Evolutionary conservation across 2,329 filamentous ascomycete genomes (phyloP).

Genomic region (Biscogniauxia mediterranea): DNA sequence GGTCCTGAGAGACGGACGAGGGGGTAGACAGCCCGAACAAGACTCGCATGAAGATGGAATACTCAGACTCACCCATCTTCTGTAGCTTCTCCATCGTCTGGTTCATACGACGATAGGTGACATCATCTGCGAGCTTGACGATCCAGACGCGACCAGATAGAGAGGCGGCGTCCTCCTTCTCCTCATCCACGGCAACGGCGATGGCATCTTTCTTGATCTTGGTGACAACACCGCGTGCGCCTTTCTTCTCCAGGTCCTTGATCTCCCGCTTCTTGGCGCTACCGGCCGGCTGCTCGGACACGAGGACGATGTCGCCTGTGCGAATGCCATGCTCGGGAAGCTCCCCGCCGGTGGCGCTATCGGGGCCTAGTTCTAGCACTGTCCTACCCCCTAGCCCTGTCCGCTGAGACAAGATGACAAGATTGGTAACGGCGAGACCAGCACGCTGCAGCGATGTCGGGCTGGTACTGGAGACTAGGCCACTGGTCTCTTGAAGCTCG

Average conservation of each 20-base stretch:
- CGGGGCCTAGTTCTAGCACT: constrained; percentile 75
- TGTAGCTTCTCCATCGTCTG: constrained; percentile 58
- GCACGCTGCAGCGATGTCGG: constrained; percentile 70
- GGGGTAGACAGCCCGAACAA: constrained; percentile 60
- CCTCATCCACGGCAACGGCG: constrained; percentile 68
- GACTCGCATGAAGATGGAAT: constrained; percentile 59
- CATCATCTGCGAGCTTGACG: constrained; percentile 67
- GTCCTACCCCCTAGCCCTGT: constrained; percentile 92
- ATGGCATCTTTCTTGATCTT: constrained; percentile 58
- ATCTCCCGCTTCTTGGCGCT: constrained; percentile 71
- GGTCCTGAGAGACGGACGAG: constrained; percentile 44
- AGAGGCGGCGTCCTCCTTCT: constrained; percentile 47
- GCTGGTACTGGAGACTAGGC: constrained; percentile 64
- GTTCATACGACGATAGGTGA: constrained; percentile 65
- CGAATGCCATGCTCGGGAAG: constrained; percentile 75
- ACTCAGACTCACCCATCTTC: constrained; percentile 56
- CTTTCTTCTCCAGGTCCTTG: constrained; percentile 66
- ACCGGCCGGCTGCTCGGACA: constrained; percentile 72
- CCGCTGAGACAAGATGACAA: constrained; percentile 70
- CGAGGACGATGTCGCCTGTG: constrained; percentile 73
- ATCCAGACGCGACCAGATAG: constrained; percentile 56
- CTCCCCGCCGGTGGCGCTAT: constrained; percentile 59
- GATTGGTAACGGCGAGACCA: constrained; percentile 76
- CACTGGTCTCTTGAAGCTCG: constrained; percentile 68
- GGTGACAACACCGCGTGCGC: constrained; percentile 68